Base-by-base conservation (phyloP, 768 basidiomycete genomes). In the Kwoniella dejecticola region DNA sequence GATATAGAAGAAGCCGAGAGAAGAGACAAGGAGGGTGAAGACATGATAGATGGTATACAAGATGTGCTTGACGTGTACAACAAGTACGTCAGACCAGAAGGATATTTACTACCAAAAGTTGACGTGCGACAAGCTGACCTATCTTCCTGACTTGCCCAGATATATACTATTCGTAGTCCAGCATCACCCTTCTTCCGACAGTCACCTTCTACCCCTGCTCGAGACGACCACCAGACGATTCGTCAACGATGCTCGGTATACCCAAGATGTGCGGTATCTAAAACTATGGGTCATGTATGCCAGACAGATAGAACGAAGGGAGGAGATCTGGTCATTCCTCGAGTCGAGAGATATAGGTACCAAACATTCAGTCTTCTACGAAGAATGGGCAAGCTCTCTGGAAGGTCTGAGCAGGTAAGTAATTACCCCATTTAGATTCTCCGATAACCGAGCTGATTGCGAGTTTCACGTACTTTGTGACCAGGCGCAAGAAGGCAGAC, bases 251-350 rank as follows among this genome's bases (percentile, higher is more conserved):
- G 81, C 84, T n/a, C 80, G 86, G 13, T 98, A 96, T 79, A 69
- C 72, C 48, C 86, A 86, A 52, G 94, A 98, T 81, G 80, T 91
- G 52, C 85, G 95, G 41, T 96, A 97, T 79, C 83, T 97, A 49
- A 90, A 91, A 76, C 78, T 97, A 19, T 99, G 96, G 96, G 84
- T 87, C 21, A 82, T 89, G 49, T 93, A 95, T 76, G 88, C 93
- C 10, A 85, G 85, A 55, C 84, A 89, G 71, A 85, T 91, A 55
- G 88, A 92, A 69, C 84, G 85, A 69, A 82, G 87, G 3, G 82
- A 83, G 17, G 84, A 93, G 77, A 83, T 91, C 67, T 97, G 90
- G 79, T 84, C 86, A 66, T 98, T 93, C 80, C 79, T 97, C 75
- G 83, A 96, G 66, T 88, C 87, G 4, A 93, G 92, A 70, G 91